A percentile compares a stretch with the other conserved stretches of the same genome.
Conservation (phyloP, 2,329 filamentous ascomycete genomes). For the Fusarium guadeloupense region DNA sequence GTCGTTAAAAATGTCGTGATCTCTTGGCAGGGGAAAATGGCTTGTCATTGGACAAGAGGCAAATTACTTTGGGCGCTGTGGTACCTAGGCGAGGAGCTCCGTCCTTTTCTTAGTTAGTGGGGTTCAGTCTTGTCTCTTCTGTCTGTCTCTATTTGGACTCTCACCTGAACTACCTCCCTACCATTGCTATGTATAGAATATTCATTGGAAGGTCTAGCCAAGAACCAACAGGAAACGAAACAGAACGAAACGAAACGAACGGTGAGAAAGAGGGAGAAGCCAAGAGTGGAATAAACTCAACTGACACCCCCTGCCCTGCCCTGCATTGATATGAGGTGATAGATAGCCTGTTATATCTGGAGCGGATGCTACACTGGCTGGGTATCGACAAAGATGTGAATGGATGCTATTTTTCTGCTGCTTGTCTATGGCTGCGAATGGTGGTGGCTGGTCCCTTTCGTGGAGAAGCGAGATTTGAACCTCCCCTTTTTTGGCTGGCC, state of each 20-base stretch:
- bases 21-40: constrained; percentile 37
- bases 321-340: constrained; percentile 11
- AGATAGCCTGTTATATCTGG: background rate
- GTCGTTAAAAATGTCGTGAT: constrained; percentile 2
- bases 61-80: constrained; percentile 12
- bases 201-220: background rate
- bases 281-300: constrained; percentile 21
- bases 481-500: constrained; percentile 16
- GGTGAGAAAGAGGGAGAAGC: constrained; percentile 17
- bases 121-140: background rate
- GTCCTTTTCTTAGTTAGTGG: background rate
- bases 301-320: background rate
- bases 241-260: constrained; percentile 27
- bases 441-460: constrained; percentile 21
- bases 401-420: constrained; percentile 23
- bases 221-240: constrained; percentile 24
- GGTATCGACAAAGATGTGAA: background rate
- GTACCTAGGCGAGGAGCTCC: constrained; percentile 21
- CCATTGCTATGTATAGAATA: too few species aligned
- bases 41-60: constrained; percentile 18
- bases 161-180: too few species aligned
- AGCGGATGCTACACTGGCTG: constrained; percentile 17
- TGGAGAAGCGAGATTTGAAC: constrained; percentile 40
- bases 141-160: too few species aligned
- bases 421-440: background rate